Percentiles rank a stretch among this genome's conserved stretches.
Evolutionary conservation across 768 basidiomycete species (phyloP).

Genomic region (Boletus insuetus): DNA sequence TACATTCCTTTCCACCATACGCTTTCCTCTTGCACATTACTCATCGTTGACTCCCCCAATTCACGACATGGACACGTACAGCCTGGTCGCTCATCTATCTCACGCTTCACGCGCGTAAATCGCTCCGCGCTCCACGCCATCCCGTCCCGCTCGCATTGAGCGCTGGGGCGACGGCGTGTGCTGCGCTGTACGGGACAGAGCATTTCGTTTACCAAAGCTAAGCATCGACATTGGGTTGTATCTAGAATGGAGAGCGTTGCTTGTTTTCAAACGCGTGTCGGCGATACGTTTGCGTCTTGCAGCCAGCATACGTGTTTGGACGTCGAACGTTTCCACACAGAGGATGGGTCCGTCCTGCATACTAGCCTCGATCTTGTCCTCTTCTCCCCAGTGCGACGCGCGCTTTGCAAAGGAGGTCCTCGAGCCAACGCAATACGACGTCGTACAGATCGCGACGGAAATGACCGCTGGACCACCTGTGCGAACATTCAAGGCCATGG

Average conservation of each 20-base stretch:
- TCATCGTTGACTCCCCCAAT: no score
- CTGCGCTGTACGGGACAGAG: constrained; percentile 27
- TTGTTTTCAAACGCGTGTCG: no score
- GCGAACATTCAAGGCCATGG: constrained; percentile 61
- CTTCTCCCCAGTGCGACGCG: constrained; percentile 95
- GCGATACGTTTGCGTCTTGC: no score
- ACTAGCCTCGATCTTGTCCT: constrained; percentile 84
- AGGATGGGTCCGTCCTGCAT: constrained; percentile 57
- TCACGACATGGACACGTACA: neutral
- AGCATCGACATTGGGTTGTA: neutral
- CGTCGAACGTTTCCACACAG: no score
- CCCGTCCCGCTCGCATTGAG: constrained; percentile 34
- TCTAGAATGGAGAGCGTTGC: neutral
- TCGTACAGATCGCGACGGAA: constrained; percentile 81
- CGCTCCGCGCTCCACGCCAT: constrained; percentile 31
- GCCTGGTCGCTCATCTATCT: constrained; percentile 49
- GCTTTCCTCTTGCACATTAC: no score
- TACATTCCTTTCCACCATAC: no score
- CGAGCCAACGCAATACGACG: constrained; percentile 91
- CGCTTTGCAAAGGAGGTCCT: constrained; percentile 91
- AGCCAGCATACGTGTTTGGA: no score
- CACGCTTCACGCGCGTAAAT: constrained; percentile 36
- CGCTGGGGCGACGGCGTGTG: constrained; percentile 29
- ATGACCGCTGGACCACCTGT: constrained; percentile 93
- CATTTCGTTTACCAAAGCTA: constrained; percentile 29